Evolutionary conservation across 2,329 filamentous ascomycete species (phyloP).

Genomic region (Gnomoniopsis sp.): DNA sequence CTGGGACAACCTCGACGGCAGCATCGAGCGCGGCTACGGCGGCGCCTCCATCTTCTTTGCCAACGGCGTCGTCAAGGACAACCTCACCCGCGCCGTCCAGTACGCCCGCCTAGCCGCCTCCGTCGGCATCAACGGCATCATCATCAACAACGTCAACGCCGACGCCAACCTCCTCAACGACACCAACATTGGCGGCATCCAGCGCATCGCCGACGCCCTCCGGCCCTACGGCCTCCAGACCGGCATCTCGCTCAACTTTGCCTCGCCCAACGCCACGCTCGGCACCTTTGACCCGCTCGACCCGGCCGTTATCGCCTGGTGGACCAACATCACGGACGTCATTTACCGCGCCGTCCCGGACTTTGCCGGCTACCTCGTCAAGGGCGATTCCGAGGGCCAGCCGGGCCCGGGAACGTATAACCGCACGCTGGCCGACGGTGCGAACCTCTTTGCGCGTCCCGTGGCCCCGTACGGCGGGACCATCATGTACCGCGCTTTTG

Average conservation of each 20-base stretch:
- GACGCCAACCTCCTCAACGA: slow-evolving; percentile 54
- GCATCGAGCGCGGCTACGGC: slow-evolving; percentile 66
- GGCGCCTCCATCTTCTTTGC: slow-evolving; percentile 67
- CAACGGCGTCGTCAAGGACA: slow-evolving; percentile 50
- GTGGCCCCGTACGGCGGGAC: slow-evolving; percentile 57
- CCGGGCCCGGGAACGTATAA: slow-evolving; percentile 68
- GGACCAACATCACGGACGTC: slow-evolving; percentile 55
- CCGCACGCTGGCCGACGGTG: slow-evolving; percentile 64
- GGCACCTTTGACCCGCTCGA: slow-evolving; percentile 65
- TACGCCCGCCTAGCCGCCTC: slow-evolving; percentile 67
- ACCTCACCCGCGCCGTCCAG: slow-evolving; percentile 56
- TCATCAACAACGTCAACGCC: slow-evolving; percentile 73
- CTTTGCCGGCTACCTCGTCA: slow-evolving; percentile 66
- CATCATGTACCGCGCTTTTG: slow-evolving; percentile 70
- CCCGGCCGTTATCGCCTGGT: slow-evolving; percentile 56
- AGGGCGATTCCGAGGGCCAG: slow-evolving; percentile 70
- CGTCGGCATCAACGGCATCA: slow-evolving; percentile 61
- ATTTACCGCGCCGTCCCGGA: slow-evolving; percentile 63
- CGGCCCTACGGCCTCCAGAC: slow-evolving; percentile 65
- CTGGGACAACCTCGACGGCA: slow-evolving; percentile 69
- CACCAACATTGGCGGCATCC: slow-evolving; percentile 58
- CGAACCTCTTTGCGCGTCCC: slow-evolving; percentile 63
- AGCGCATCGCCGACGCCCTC: slow-evolving; percentile 60
- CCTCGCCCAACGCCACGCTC: slow-evolving; percentile 56
- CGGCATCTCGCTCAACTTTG: slow-evolving; percentile 67